Base-by-base conservation (phyloP, 2,329 filamentous ascomycete genomes). In the Aureobasidium melanogenum region DNA sequence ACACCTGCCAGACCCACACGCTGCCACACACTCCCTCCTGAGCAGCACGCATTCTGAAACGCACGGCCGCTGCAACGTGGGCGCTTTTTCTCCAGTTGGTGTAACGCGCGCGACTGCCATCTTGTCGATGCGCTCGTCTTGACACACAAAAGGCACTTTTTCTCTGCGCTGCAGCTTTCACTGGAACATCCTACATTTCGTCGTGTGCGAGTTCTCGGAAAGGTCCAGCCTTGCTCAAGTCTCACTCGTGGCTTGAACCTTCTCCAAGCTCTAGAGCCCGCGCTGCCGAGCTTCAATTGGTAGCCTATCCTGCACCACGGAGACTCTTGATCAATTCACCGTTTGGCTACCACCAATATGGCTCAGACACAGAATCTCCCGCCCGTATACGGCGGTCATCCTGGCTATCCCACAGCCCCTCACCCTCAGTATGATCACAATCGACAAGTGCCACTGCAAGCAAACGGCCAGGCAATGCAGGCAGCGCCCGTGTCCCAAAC, bases 11-110 rank as follows among this genome's bases (percentile, higher is more conserved):
- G 19, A 30, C 39, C 24, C 38, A 41, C 51, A 43, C 38, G 38
- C 51, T 19, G 36, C 36, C 43, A 38, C 32, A 41, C 36, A 38
- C 51, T 32, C 12, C 15, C 52, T 26, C 41, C 39, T 34, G 41
- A 51, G 19, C 46, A 48, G 34, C 22, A 34, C 34, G 9, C 30
- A 48, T 39, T 48, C 43, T 58, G 55, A 41, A 51, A 60, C 44
- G 56, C 56, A 60, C 56, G 56, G 56, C 38, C 56, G 36, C 56
- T 60, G 56, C 56, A 60, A 60, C 56, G 56, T 60, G 56, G 36
- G 56, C 56, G 56, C 56, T 50, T 51, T 60, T 36, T 28, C 55
- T 48, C 32, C 55, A 15, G 55, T 32, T 51, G 24, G 56, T 60
- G 56, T 60, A 60, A 60, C 56, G 46, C 56, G 56, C 56, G 56